Evolutionary conservation across 129 eudicot species (phyloP), one percentile per base, ranked within the genome.

Genomic region (Scalesia atractyloides): DNA sequence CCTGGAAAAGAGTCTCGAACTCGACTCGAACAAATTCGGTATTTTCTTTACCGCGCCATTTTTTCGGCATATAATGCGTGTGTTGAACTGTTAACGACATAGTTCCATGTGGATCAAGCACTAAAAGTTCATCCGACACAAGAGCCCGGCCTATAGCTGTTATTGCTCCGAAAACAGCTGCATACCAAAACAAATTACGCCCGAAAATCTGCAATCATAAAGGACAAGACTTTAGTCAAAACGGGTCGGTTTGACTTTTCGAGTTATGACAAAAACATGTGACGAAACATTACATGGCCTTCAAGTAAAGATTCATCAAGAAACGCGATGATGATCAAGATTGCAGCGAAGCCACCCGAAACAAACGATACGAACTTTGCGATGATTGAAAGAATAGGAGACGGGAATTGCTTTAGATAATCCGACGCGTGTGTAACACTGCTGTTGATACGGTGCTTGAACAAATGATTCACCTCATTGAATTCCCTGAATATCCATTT

Each of bases 401-500:
- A 61, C 1, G 46, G 46, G 67, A 61, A 61, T 61, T 61, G 67
- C 22, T 61, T 61, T 30, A 61, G 22, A 34, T 61, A 61, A 61
- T 33, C 67, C 1, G 67, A 61, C 12, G 67, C 67, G 0, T 30
- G 46, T 1, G 67, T 61, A 0, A 61, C 46, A 30, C 66, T 30
- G 66, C 66, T 60, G 44, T 33, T 60, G 12, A 60, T 60, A 5
- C 66, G 66, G 44, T 61, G 67, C 67, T 61, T 61, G 46, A 61
- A 61, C 67, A 61, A 15, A 34, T 61, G 67, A n/a, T 61, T 43
- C 18, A 62, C 98, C 96, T 92, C 98, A 8, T 92, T 92, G 64
- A 79, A 92, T 78, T 92, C 98, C 75, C 98, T 73, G 74, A 89
- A 89, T 65, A 89, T 80, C 98, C 98, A 92, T 81, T 78, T 89